Evolutionary conservation across 2,329 filamentous ascomycete genomes (phyloP), one percentile per base, ranked within the genome.

Genomic region (Aspergillus thermomutatus): DNA sequence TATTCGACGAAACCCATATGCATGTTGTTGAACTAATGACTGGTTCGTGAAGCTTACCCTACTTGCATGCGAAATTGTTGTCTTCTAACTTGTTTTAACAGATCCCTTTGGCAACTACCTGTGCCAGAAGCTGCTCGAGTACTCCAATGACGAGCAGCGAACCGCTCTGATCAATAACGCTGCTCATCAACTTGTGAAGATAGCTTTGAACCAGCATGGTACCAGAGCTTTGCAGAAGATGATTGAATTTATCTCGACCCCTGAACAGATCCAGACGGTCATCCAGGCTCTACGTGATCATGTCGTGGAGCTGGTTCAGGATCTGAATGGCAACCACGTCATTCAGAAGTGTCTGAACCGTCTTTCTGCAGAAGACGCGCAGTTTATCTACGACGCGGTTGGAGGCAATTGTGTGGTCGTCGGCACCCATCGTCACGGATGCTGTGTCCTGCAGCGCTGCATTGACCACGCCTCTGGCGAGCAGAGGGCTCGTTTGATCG

Each of bases 331-430:
- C 73, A 99, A 99, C 69, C 94, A 99, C 69, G 94, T 99, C 68
- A 97, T 99, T 63, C 94, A 99, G 78, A 99, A 99, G 79, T 99
- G 94, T 69, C 84, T 99, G 53, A 99, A 97, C 79, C 95, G 96
- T 74, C 87, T 99, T 41, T 88, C 86, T 62, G 82, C 91, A 1
- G 79, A 84, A 50, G 90, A 97, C 73, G 91, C 92, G 11, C 88
- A 96, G 72, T 99, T 99, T 81, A 97, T 99, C 72, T 97, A 97
- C 67, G 89, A 94, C 68, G 92, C 93, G 52, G 94, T 97, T 62
- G 93, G 92, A 61, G 82, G 82, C 54, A 83, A 94, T 72, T 96
- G 92, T 72, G 83, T 97, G 61, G 87, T 89, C 54, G 94, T 99
- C 54, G 94, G 94, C 60, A 99, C 94, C 54, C 94, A 99, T 71